phyloP scores from a whole-genome alignment of 352 stramenopile genomes.

The Plasmopara viticola region DNA sequence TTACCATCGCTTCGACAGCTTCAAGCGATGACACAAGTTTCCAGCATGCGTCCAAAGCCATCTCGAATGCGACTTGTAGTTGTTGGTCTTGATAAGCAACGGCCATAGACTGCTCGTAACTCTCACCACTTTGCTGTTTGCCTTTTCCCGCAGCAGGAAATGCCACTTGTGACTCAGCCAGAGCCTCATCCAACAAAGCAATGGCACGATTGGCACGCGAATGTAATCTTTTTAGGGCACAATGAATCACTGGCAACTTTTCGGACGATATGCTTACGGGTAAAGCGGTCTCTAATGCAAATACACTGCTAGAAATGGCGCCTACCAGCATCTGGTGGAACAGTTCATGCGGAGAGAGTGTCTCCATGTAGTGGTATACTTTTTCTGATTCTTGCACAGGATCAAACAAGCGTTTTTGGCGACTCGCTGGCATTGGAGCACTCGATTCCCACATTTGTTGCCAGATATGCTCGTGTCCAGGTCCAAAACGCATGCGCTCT shows the following conservation, averaged over 20 bases:
- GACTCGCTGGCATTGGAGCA: constrained; percentile 36
- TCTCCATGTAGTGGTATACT: constrained; percentile 79
- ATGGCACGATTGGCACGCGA: constrained; percentile 43
- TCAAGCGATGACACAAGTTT: constrained; percentile 52
- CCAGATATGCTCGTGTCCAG: constrained; percentile 47
- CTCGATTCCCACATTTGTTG: constrained; percentile 71
- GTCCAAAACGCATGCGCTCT: constrained; percentile 55
- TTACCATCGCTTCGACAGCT: constrained; percentile 42
- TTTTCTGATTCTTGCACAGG: constrained; percentile 71
- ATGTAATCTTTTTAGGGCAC: constrained; percentile 31
- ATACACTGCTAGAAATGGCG: constrained; percentile 50
- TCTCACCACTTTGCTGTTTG: constrained; percentile 10
- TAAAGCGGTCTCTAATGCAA: constrained; percentile 44
- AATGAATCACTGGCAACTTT: constrained; percentile 30
- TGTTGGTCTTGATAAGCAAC: constrained; percentile 36
- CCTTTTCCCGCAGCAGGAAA: constrained; percentile 30
- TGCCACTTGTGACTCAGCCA: constrained; percentile 56
- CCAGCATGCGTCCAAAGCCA: constrained; percentile 71
- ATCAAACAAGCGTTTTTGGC: constrained; percentile 71
- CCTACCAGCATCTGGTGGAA: constrained; percentile 76
- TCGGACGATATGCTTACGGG: constrained; percentile 24
- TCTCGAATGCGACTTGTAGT: constrained; percentile 71
- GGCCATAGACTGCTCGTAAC: constrained; percentile 32
- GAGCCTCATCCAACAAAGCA: constrained; percentile 50
- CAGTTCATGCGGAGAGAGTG: constrained; percentile 63